A percentile compares a stretch with the other conserved stretches of the same genome.
Conservation (phyloP, 2,329 filamentous ascomycete genomes). For the Nigrospora sphaerica region DNA sequence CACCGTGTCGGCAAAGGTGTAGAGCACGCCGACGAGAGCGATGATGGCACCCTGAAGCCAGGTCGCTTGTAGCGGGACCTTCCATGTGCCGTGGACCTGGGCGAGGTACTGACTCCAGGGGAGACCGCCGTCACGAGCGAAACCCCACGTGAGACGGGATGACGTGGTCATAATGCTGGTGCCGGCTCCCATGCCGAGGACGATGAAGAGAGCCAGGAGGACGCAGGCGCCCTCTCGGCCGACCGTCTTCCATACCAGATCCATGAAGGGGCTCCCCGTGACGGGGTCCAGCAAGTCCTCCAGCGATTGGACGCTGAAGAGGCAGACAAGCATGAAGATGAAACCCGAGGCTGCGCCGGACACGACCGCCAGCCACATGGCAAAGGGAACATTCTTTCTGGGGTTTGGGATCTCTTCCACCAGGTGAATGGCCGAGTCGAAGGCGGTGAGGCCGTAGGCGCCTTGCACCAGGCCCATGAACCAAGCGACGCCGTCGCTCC, state of each 20-base stretch:
- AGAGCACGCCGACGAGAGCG: slow-evolving; percentile 44
- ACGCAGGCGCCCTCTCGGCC: slow-evolving; percentile 33
- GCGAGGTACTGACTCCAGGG: slow-evolving; percentile 37
- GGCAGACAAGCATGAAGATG: slow-evolving; percentile 43
- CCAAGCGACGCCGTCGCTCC: slow-evolving; percentile 48
- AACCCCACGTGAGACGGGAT: slow-evolving; percentile 46
- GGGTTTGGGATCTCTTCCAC: slow-evolving; percentile 49
- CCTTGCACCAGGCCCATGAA: slow-evolving; percentile 50
- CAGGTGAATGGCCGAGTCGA: slow-evolving; percentile 53
- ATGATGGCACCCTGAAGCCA: slow-evolving; percentile 43
- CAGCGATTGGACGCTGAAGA: slow-evolving; percentile 42
- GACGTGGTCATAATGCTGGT: slow-evolving; percentile 43
- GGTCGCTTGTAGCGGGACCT: slow-evolving; percentile 42
- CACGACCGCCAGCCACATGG: slow-evolving; percentile 45
- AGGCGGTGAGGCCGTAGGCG: slow-evolving; percentile 49
- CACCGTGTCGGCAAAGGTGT: slow-evolving; percentile 45
- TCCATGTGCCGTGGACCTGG: slow-evolving; percentile 38
- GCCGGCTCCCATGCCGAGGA: slow-evolving; percentile 48
- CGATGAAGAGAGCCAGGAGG: slow-evolving; percentile 44
- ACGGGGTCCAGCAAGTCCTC: slow-evolving; percentile 29
- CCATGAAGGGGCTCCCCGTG: slow-evolving; percentile 38
- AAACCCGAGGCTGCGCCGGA: slow-evolving; percentile 41
- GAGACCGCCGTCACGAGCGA: slow-evolving; percentile 44
- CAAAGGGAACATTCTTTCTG: slow-evolving; percentile 39
- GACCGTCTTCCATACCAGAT: slow-evolving; percentile 33